Conservation (phyloP, 2,329 filamentous ascomycete genomes). For the Chrysoporthe austroafricana region DNA sequence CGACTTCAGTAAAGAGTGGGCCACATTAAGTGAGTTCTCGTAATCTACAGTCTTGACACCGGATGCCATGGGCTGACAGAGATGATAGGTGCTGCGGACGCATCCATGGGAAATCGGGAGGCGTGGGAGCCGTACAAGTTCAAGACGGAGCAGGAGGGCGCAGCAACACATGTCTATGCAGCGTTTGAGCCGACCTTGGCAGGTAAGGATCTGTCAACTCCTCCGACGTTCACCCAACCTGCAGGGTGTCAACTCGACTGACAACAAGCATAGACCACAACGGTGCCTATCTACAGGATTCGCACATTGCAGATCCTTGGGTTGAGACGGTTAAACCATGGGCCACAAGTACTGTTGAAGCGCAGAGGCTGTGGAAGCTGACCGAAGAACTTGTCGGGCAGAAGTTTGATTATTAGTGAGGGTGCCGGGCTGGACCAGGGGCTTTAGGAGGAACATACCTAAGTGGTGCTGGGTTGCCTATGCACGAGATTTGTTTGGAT, state of each 20-base stretch:
- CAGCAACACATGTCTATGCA: conserved; percentile 16
- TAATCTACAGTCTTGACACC: background rate
- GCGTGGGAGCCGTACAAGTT: background rate
- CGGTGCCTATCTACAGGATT: conserved; percentile 8
- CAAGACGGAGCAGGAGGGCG: conserved; percentile 13
- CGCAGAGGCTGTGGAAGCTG: conserved; percentile 46
- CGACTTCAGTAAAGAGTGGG: conserved; percentile 7
- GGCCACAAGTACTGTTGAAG: conserved; percentile 39
- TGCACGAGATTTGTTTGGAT: too few relatives aligned
- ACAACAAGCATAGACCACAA: conserved; percentile 2
- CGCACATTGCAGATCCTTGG: conserved; percentile 12
- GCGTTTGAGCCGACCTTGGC: conserved; percentile 4
- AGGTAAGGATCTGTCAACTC: background rate
- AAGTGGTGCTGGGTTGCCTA: too few relatives aligned
- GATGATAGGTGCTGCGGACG: background rate
- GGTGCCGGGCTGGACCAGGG: background rate
- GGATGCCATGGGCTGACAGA: background rate
- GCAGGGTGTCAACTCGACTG: background rate
- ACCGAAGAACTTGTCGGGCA: conserved; percentile 33
- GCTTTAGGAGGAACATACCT: background rate
- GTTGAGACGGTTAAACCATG: conserved; percentile 1
- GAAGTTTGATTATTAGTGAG: conserved; percentile 20
- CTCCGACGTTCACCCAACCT: background rate
- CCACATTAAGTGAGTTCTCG: background rate
- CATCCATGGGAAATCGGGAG: conserved; percentile 16